Evolutionary conservation across 768 basidiomycete species (phyloP), one percentile per base, ranked within the genome.

Genomic region (Xerocomellus chrysenteron): DNA sequence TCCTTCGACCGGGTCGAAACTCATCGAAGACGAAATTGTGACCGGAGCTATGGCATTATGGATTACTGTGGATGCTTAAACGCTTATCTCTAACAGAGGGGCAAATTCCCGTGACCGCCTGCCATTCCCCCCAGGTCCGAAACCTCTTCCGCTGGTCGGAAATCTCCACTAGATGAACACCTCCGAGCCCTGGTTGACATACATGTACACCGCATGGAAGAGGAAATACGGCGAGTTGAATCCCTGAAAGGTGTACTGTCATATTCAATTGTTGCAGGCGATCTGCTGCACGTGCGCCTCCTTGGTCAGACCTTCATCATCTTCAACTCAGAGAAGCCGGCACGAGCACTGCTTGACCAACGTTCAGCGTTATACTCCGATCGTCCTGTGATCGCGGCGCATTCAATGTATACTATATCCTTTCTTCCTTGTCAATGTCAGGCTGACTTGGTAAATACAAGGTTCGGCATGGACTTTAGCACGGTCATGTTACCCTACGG

Each of bases 161-260:
- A 69, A 70, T 55, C 26, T 68, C 39, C 53, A 57, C 46, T 64
- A 68, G 42, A 32, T 74, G 36, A 67, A 73, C 40, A 55, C 59
- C 2, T 32, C 65, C 12, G 54, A 65, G n/a, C 69, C 74, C 5
- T 75, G 73, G 73, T 42, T 74, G 28, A 66, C 71, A 19, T 74
- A 73, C 52, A 62, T n/a, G n/a, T n/a, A n/a, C n/a, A n/a, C 74
- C 13, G 53, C 64, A n/a, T 74, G 74, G 74, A 65, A 61, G 57
- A 61, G 66, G 55, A 59, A 50, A 52, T 74, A 74, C 50, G 74
- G 73, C 64, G 36, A 37, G 59, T 41, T n/a, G n/a, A 12, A 13
- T 36, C 4, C 32, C 4, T 21, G 12, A 37, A 17, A 30, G 3
- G 4, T 40, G 32, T 43, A 7, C 12, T 24, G 26, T 30, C 37